Conservation (phyloP, 140 eudicot species). For the Anethum foeniculum region DNA sequence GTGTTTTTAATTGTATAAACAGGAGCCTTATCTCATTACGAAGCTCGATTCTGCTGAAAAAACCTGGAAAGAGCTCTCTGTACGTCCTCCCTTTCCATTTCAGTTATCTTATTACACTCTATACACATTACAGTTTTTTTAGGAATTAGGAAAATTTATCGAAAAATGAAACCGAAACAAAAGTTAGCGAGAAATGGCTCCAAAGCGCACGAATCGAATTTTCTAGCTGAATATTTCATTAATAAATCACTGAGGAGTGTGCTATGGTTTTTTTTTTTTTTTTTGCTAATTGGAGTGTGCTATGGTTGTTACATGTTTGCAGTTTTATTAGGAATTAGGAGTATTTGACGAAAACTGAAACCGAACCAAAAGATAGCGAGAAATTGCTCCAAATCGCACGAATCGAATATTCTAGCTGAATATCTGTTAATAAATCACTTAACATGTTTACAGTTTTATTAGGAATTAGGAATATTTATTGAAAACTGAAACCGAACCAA, state of each 20-base stretch:
- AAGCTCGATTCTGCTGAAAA: constrained; percentile 94
- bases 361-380: too few relatives aligned
- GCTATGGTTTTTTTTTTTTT: too few relatives aligned
- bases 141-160: background rate
- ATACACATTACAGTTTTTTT: too few relatives aligned
- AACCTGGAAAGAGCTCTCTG: constrained; percentile 93
- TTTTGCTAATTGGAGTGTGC: too few relatives aligned
- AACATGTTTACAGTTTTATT: too few relatives aligned
- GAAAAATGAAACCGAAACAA: background rate
- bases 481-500: background rate
- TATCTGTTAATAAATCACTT: too few relatives aligned
- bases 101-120: background rate
- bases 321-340: too few relatives aligned
- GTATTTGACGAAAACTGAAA: too few relatives aligned
- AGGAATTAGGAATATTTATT: background rate
- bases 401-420: too few relatives aligned
- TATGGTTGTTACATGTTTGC: too few relatives aligned
- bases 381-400: too few relatives aligned
- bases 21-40: constrained; percentile 88
- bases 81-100: constrained; percentile 13
- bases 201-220: background rate
- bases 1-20: constrained; percentile 16
- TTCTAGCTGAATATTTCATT: background rate
- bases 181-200: background rate
- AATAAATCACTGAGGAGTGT: too few relatives aligned